phyloP scores from a whole-genome alignment of 2,329 filamentous ascomycete genomes.

The Fusarium papillatum region DNA sequence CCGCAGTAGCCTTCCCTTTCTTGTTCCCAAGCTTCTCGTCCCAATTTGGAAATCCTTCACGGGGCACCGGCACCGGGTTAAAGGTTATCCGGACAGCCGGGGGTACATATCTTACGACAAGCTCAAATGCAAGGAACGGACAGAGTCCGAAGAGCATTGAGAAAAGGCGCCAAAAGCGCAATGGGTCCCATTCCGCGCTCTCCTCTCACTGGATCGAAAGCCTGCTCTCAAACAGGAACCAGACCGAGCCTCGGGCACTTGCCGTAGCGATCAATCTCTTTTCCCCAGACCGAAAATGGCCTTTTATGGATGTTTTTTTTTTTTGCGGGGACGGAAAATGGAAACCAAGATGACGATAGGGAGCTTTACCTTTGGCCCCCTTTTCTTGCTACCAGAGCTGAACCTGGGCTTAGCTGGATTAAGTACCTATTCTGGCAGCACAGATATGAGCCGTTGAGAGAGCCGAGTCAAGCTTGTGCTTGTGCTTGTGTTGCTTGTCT shows the following conservation, averaged over 20 bases:
- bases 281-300: not conserved
- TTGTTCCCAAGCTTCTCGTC: not conserved
- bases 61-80: constrained; percentile 28
- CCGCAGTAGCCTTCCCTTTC: not conserved
- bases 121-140: constrained; percentile 18
- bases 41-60: not conserved
- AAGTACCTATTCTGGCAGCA: constrained; percentile 1
- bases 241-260: constrained; percentile 32
- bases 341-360: not conserved
- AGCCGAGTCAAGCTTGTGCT: not conserved
- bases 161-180: not conserved
- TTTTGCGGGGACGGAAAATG: constrained; percentile 1
- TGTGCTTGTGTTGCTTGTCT: not conserved
- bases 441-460: not conserved
- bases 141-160: constrained; percentile 26
- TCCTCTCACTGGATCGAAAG: not conserved
- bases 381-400: not conserved
- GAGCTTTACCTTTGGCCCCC: not conserved
- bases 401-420: constrained; percentile 4
- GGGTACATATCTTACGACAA: constrained; percentile 2
- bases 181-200: constrained; percentile 22
- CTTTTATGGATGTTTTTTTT: not conserved
- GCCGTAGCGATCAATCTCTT: constrained; percentile 9
- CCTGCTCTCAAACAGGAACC: not conserved
- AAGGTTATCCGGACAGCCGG: constrained; percentile 28